phyloP scores from a whole-genome alignment of 306 rosid genomes.

The Inga leiocalycina region DNA sequence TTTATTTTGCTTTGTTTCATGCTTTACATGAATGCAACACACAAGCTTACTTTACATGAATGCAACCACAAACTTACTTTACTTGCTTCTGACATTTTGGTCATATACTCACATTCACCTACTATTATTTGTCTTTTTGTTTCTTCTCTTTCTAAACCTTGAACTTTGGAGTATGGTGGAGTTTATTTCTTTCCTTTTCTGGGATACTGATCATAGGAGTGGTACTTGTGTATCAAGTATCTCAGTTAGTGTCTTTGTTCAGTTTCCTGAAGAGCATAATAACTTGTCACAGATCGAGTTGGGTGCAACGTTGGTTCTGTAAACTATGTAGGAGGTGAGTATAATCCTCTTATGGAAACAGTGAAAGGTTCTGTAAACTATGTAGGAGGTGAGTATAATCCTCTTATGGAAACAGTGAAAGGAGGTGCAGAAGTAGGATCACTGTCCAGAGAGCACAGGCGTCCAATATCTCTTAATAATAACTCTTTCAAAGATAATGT shows the following conservation, averaged over 20 bases:
- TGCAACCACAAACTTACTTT: not conserved
- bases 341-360: conserved; percentile 5
- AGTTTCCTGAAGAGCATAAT: not conserved
- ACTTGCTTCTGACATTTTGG: not conserved
- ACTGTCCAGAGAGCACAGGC: not conserved
- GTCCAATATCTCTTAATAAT: not conserved
- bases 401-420: not conserved
- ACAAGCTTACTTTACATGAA: not conserved
- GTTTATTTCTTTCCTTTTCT: not conserved
- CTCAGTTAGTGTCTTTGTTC: not conserved
- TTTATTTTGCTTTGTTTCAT: not conserved
- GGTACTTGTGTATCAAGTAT: not conserved
- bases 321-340: conserved; percentile 25
- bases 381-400: conserved; percentile 18
- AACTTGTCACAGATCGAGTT: conserved; percentile 29
- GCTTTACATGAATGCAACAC: not conserved
- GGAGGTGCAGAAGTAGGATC: not conserved
- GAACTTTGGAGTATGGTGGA: not conserved
- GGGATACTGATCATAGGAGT: not conserved
- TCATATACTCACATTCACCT: not conserved
- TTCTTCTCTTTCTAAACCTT: not conserved
- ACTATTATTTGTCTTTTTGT: not conserved
- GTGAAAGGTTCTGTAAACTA: conserved; percentile 24
- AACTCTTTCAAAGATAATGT: conserved; percentile 6
- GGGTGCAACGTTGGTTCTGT: conserved; percentile 35